Base-by-base conservation (phyloP, 164 flowering plant species). In the Buxus sempervirens region DNA sequence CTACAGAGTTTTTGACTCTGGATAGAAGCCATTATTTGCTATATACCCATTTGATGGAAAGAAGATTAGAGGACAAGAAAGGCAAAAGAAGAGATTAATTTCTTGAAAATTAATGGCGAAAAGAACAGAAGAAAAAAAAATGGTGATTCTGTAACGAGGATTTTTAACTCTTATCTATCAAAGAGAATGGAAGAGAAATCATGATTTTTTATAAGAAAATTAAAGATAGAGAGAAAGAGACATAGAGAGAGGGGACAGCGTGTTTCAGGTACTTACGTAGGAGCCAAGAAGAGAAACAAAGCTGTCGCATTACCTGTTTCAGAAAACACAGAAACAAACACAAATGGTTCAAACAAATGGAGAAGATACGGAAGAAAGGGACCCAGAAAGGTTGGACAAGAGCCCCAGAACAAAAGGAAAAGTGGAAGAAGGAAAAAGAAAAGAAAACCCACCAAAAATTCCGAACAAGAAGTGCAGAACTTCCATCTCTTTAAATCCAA, bases 381-480 rank as follows among this genome's bases (percentile, higher is more conserved):
- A 9, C 60, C 2, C 38, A 32, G 27, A 22, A 62, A 51, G 4
- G 22, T 16, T 62, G 42, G 0, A 15, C 13, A 73, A 16, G 18
- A 38, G 24, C 28, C 38, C n/a, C n/a, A n/a, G n/a, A n/a, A n/a
- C n/a, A n/a, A n/a, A 69, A 67, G 19, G n/a, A 24, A 25, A n/a
- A 60, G 1, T 22, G 18, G 48, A 22, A 45, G 9, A 14, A 59
- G 36, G 45, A 28, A 28, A 26, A 42, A 0, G 3, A 54, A n/a
- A 23, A 6, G 41, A 72, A 68, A 66, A 76, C 85, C 28, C 74
- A 87, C 95, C 95, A 21, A 84, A 81, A 74, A 89, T 68, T 14
- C 96, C 96, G 65, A 89, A 85, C 60, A 85, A 19, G 80, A 86
- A 83, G 73, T 86, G 92, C 64, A 70, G 53, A 58, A 76, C 58